Evolutionary conservation across 2,329 filamentous ascomycete genomes (phyloP), one percentile per base, ranked within the genome.

Genomic region (Corinectria fuckeliana): DNA sequence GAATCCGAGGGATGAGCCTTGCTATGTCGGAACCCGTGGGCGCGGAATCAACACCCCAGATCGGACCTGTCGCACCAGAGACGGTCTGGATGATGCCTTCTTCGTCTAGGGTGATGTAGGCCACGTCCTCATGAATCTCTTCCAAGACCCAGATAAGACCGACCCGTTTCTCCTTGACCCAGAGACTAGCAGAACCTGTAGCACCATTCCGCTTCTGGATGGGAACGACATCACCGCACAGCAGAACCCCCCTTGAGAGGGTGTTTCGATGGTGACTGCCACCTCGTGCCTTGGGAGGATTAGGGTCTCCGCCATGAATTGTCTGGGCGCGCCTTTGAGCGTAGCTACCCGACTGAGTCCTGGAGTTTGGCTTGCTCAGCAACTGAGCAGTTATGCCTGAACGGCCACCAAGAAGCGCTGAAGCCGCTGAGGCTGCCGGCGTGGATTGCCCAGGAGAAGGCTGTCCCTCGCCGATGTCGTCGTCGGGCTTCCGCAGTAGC

Each of bases 61-160:
- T 96, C 20, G 89, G 85, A 56, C 88, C 86, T n/a, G 87, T 85
- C n/a, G 90, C 85, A n/a, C 94, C 94, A 2, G 84, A 83, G 34
- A 91, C 83, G 50, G 84, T 87, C 25, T 86, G 83, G 16, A 97
- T 85, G 41, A 85, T 83, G 39, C 92, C 93, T 25, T 92, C 88
- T 56, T 93, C 89, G 71, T 96, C 91, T 18, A 96, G 83, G 10
- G 82, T 84, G 41, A 99, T 77, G 61, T 87, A 85, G 4, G 91
- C 93, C 36, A 95, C 89, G 73, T 99, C 93, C 76, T 99, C 95
- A 55, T 94, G 92, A 61, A 99, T 98, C 77, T 99, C 95, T 75
- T 99, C 95, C 2, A 99, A 79, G 8, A 99, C 95, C 95, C 95
- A 99, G 60, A 99, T 98, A 60, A 99, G 78, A 9, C 94, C 93